These are phyloP conservation scores for Tuctoria greenei DNA, from an alignment of 176 grass and related monocot genomes.

Conservation along the genomic window DNA sequence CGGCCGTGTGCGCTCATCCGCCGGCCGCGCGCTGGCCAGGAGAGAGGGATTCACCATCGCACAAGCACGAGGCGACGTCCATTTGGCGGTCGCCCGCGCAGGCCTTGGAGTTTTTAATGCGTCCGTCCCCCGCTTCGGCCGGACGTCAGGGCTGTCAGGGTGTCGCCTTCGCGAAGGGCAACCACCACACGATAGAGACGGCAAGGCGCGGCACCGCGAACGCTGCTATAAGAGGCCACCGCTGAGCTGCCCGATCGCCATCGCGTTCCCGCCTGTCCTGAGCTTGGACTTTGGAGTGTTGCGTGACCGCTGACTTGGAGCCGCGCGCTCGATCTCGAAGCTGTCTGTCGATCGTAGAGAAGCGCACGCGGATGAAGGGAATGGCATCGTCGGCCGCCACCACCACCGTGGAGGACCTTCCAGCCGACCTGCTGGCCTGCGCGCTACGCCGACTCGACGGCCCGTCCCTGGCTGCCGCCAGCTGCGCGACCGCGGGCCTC, in stretches of 20 bases:
- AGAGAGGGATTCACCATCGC: not conserved
- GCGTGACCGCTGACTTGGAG: conserved; percentile 6
- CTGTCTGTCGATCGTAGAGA: not conserved
- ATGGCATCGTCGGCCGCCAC: conserved; percentile 5
- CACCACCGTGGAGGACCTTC: conserved; percentile 49
- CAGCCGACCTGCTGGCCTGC: conserved; percentile 50
- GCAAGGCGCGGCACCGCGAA: not conserved
- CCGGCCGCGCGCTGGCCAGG: not conserved
- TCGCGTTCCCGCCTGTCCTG: not conserved
- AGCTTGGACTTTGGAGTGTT: not conserved
- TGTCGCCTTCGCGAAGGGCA: not conserved
- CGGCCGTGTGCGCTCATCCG: not conserved
- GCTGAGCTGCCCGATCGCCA: not conserved
- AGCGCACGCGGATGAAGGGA: not conserved
- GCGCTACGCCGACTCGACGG: conserved; percentile 56
- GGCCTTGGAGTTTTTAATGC: not conserved
- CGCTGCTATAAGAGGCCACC: too few species aligned
- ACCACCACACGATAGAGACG: not conserved
- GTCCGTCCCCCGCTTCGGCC: not conserved
- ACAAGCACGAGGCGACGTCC: not conserved
- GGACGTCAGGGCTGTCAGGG: conserved; percentile 6
- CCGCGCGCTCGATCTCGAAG: not conserved
- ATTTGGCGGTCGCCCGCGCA: not conserved
- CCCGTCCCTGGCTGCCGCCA: conserved; percentile 44
- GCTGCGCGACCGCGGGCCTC: conserved; percentile 47